Conservation (phyloP, 495 filamentous ascomycete genomes). For the Friedmanniomyces endolithicus region DNA sequence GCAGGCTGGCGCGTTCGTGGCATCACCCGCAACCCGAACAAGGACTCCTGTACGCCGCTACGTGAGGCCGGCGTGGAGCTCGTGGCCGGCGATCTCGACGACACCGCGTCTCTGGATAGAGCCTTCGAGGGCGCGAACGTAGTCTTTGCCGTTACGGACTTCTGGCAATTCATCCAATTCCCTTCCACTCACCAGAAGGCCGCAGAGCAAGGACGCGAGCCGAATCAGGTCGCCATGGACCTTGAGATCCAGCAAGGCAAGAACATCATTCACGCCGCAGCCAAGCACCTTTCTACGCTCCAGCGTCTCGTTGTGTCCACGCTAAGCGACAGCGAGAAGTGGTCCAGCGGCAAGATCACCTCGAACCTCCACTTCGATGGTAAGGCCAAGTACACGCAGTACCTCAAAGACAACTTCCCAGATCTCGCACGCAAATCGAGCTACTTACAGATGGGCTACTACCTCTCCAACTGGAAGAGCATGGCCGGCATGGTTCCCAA, state of each 20-base stretch:
- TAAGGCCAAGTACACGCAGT: slow-evolving; percentile 30
- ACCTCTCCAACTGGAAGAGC: slow-evolving; percentile 27
- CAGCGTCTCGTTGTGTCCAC: slow-evolving; percentile 23
- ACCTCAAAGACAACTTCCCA: slow-evolving; percentile 32
- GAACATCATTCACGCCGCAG: slow-evolving; percentile 39
- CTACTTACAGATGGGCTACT: slow-evolving; percentile 31
- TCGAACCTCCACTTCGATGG: slow-evolving; percentile 28
- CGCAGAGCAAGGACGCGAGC: slow-evolving; percentile 21
- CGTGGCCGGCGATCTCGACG: slow-evolving; percentile 36
- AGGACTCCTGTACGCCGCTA: slow-evolving; percentile 29
- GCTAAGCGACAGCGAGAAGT: slow-evolving; percentile 18
- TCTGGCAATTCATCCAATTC: slow-evolving; percentile 31
- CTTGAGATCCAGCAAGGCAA: slow-evolving; percentile 37
- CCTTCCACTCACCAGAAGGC: slow-evolving; percentile 22
- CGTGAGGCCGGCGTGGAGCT: slow-evolving; percentile 37
- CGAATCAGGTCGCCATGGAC: slow-evolving; percentile 38
- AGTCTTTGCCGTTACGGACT: slow-evolving; percentile 46
- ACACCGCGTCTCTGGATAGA: slow-evolving; percentile 30
- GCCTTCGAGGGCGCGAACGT: slow-evolving; percentile 39
- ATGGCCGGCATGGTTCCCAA: slow-evolving; percentile 3
- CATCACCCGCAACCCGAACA: slow-evolving; percentile 27
- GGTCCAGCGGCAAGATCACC: slow-evolving; percentile 24
- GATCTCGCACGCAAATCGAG: slow-evolving; percentile 35
- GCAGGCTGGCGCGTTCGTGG: slow-evolving; percentile 25
- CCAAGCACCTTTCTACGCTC: slow-evolving; percentile 20